phyloP scores from a whole-genome alignment of 805 yeast genomes.

The Candida endomychidarum region DNA sequence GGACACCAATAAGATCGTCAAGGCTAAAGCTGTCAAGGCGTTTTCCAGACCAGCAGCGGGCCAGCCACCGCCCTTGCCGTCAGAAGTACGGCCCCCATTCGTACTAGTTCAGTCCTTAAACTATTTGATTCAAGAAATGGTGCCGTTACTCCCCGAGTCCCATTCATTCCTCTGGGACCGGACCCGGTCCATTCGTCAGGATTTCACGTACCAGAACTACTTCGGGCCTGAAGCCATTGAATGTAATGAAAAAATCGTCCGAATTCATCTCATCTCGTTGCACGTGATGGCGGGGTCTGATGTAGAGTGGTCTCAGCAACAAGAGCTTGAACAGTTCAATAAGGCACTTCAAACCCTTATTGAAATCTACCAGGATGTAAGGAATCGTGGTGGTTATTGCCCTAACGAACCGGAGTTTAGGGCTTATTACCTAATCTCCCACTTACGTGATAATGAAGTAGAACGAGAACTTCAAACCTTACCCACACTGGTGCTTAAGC shows the following conservation, averaged over 20 bases:
- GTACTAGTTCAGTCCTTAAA: slow-evolving; percentile 65
- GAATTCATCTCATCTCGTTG: slow-evolving; percentile 78
- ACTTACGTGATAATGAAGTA: slow-evolving; percentile 79
- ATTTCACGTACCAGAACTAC: slow-evolving; percentile 92
- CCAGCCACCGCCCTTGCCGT: slow-evolving; percentile 95
- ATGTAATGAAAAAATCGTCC: slow-evolving; percentile 87
- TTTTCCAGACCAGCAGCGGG: slow-evolving; percentile 98
- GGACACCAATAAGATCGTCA: slow-evolving; percentile 50
- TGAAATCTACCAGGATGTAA: slow-evolving; percentile 81
- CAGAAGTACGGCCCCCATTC: slow-evolving; percentile 94
- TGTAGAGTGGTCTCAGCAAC: slow-evolving; percentile 85
- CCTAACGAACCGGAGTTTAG: slow-evolving; percentile 93
- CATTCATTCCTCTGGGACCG: slow-evolving; percentile 97
- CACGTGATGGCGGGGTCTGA: slow-evolving; percentile 80
- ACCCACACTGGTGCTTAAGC: slow-evolving; percentile 55
- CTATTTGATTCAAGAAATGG: slow-evolving; percentile 63
- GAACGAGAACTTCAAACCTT: slow-evolving; percentile 72
- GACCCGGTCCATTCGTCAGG: slow-evolving; percentile 94
- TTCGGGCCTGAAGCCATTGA: slow-evolving; percentile 91
- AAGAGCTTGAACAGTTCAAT: slow-evolving; percentile 91
- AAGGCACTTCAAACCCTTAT: slow-evolving; percentile 85
- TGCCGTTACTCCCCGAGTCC: slow-evolving; percentile 72
- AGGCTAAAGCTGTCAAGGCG: slow-evolving; percentile 74
- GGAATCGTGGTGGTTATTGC: slow-evolving; percentile 64
- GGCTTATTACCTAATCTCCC: slow-evolving; percentile 79